Evolutionary conservation across 257 asterid species (phyloP).

Genomic region (Striga asiatica): DNA sequence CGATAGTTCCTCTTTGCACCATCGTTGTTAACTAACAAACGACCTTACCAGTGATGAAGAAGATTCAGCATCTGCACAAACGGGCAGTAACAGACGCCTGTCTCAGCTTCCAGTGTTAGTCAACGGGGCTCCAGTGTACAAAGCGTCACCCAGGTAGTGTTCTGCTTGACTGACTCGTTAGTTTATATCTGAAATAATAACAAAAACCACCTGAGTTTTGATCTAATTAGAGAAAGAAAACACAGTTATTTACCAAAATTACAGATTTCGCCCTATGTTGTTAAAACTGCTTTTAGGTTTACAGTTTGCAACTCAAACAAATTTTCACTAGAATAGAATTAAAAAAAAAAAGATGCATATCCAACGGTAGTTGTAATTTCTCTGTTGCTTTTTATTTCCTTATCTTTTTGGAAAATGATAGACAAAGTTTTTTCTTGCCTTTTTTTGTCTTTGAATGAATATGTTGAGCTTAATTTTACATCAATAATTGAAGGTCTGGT

Average conservation of each 20-base stretch:
- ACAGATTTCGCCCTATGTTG: too few relatives aligned
- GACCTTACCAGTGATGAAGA: conserved; percentile 63
- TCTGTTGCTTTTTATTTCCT: too few relatives aligned
- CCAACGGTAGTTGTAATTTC: background rate
- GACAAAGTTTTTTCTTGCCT: background rate
- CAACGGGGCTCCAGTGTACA: conserved; percentile 45
- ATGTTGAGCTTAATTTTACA: conserved; percentile 2
- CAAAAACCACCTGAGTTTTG: background rate
- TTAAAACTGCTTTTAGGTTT: background rate
- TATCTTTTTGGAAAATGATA: too few relatives aligned
- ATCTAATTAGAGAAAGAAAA: background rate
- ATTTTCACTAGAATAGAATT: too few relatives aligned
- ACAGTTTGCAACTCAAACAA: background rate
- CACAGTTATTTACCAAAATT: too few relatives aligned
- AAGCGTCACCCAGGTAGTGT: conserved; percentile 47
- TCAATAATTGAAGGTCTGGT: conserved; percentile 48
- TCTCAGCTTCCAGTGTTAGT: conserved; percentile 40
- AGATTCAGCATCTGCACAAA: conserved; percentile 73
- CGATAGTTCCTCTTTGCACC: background rate
- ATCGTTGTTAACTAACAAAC: background rate
- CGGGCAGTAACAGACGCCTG: conserved; percentile 27
- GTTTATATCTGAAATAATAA: background rate
- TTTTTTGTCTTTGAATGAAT: background rate
- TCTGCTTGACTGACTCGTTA: background rate
- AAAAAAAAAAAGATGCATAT: too few relatives aligned